A percentile compares a stretch with the other conserved stretches of the same genome.
phyloP scores from a whole-genome alignment of 148 eudicot genomes.

The Arbutus unedo region DNA sequence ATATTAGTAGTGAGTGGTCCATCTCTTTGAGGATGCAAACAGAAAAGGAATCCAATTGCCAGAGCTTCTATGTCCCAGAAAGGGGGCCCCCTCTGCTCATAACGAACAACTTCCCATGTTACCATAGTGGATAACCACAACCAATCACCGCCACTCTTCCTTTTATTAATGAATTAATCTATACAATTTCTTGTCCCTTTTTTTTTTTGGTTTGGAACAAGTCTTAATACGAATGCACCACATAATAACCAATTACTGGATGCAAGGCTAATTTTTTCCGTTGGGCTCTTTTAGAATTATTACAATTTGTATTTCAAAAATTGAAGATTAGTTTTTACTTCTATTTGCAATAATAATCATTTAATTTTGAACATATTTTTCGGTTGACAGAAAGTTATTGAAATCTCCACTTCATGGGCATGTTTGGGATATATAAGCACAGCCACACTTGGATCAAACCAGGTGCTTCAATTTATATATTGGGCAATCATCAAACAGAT shows the following conservation, averaged over 20 bases:
- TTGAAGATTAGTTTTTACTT: too few species aligned
- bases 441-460: background rate
- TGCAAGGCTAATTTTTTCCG: too few species aligned
- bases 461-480: background rate
- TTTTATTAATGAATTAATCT: slow-evolving; percentile 8
- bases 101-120: slow-evolving; percentile 19
- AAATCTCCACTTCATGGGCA: background rate
- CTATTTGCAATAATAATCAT: too few species aligned
- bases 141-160: background rate
- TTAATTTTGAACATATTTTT: too few species aligned
- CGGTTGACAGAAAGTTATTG: too few species aligned
- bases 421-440: background rate
- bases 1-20: background rate
- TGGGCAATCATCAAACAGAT: background rate
- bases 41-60: background rate
- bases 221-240: background rate
- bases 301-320: too few species aligned
- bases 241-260: too few species aligned
- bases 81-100: background rate
- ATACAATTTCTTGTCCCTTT: background rate
- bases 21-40: background rate
- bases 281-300: too few species aligned
- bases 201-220: background rate
- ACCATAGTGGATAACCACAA: background rate
- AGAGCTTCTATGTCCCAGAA: background rate